phyloP scores from a whole-genome alignment of 306 rosid species.

The Cajanus cajan region DNA sequence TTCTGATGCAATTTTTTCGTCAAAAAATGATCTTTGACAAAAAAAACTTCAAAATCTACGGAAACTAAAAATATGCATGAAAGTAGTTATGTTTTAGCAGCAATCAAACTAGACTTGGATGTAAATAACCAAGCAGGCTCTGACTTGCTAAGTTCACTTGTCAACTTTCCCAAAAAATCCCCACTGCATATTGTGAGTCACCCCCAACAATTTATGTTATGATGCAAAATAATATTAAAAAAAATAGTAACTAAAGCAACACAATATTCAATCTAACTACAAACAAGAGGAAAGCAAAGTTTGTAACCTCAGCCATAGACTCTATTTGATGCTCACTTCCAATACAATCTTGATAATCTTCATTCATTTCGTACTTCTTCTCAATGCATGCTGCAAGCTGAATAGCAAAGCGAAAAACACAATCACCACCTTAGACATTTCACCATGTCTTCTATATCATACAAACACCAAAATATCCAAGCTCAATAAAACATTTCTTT shows the following conservation, averaged over 20 bases:
- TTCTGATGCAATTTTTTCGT: too few species aligned
- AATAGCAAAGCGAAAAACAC: slow-evolving; percentile 26
- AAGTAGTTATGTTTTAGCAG: background rate
- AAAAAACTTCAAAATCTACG: background rate
- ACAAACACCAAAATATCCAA: background rate
- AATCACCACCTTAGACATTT: slow-evolving; percentile 4
- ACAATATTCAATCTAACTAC: background rate
- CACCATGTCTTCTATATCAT: background rate
- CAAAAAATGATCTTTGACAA: background rate
- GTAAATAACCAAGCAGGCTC: slow-evolving; percentile 25
- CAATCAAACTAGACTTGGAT: background rate
- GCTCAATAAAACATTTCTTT: background rate
- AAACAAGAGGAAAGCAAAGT: slow-evolving; percentile 20
- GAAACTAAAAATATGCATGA: background rate
- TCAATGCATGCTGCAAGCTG: slow-evolving; percentile 83
- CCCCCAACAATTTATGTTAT: slow-evolving; percentile 41
- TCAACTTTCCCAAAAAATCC: slow-evolving; percentile 57
- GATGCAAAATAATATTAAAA: background rate
- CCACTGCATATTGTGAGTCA: slow-evolving; percentile 45
- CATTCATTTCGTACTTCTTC: slow-evolving; percentile 52
- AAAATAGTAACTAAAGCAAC: background rate
- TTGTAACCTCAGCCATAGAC: slow-evolving; percentile 48
- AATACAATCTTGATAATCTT: slow-evolving; percentile 72
- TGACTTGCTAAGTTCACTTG: slow-evolving; percentile 87
- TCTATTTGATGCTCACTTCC: slow-evolving; percentile 59